Evolutionary conservation across 1,284 basidiomycete genomes (phyloP), one percentile per base, ranked within the genome.

Genomic region (Puccinia brachypodii): DNA sequence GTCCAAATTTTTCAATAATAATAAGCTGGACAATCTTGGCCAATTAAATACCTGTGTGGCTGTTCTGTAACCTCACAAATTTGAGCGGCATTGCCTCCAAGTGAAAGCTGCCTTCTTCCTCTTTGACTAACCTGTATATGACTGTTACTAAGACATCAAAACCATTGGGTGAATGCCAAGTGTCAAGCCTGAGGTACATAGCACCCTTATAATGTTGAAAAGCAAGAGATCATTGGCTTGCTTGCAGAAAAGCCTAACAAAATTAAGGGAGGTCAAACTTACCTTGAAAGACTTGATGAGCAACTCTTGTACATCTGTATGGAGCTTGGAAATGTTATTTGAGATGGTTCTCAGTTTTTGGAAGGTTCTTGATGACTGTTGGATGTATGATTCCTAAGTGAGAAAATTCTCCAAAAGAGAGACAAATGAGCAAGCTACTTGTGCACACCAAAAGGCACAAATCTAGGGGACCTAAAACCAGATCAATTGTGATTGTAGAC

Each of bases 101-200:
- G 11, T 62, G 19, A 62, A 62, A 62, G 25, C 28, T 19, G 8
- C 38, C 33, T 38, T 11, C 19, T 6, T 66, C 64, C 22, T 38
- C 64, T 38, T 40, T 33, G 22, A 66, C 19, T 33, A 66, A 38
- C 3, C n/a, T 2, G 33, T 66, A 66, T 9, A 36, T 11, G 11
- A 38, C 64, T 3, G 36, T 36, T 42, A 31, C 64, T n/a, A 66
- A 40, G 7, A 66, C 8, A 42, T 66, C 19, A 22, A 66, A 40
- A 2, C 36, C 33, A 66, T 66, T 66, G n/a, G n/a, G n/a, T n/a
- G n/a, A n/a, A 31, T 66, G 31, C 64, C 64, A 66, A 42, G 64
- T 33, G 19, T 66, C 33, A 38, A 66, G 64, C 3, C 64, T 33
- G 3, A 66, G 22, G 33, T 66, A 66, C 31, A 66, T 66, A 2